Conservation (phyloP, 2,329 filamentous ascomycete species). For the Magnaporthiopsis poae region DNA sequence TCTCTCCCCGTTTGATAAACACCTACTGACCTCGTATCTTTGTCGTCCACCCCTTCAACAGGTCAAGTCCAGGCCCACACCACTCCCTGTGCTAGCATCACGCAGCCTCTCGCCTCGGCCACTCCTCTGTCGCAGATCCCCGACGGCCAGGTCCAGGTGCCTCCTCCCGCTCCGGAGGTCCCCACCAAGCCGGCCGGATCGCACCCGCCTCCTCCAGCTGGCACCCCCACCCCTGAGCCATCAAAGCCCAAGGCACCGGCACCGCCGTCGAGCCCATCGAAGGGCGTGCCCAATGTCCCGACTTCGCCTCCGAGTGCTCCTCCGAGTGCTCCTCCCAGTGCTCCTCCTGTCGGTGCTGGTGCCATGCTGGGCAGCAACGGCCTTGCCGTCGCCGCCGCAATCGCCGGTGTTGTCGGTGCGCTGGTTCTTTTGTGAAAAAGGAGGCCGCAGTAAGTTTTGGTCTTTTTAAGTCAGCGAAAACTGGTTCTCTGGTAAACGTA, state of each 20-base stretch:
- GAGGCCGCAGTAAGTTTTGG: no score
- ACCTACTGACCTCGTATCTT: constrained; percentile 6
- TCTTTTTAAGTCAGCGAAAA: not conserved
- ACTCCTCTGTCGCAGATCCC: constrained; percentile 31
- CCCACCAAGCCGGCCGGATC: constrained; percentile 9
- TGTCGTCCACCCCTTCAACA: constrained; percentile 10
- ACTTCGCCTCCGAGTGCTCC: not conserved
- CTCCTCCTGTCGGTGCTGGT: not conserved
- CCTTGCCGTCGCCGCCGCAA: not conserved
- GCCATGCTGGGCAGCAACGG: not conserved
- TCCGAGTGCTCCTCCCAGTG: not conserved
- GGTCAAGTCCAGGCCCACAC: constrained; percentile 42
- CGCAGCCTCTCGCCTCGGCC: constrained; percentile 17
- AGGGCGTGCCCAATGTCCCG: not conserved
- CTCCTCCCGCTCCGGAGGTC: constrained; percentile 20
- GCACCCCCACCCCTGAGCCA: no score
- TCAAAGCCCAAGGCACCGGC: not conserved
- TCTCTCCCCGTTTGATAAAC: not conserved
- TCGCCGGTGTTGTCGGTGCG: not conserved
- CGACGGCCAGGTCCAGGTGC: constrained; percentile 40
- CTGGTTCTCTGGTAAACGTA: not conserved
- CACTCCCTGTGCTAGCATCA: constrained; percentile 32
- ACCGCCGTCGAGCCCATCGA: not conserved
- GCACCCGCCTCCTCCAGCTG: not conserved
- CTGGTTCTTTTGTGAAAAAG: not conserved